Conservation (phyloP, 306 rosid genomes). For the Vicia sativa region DNA sequence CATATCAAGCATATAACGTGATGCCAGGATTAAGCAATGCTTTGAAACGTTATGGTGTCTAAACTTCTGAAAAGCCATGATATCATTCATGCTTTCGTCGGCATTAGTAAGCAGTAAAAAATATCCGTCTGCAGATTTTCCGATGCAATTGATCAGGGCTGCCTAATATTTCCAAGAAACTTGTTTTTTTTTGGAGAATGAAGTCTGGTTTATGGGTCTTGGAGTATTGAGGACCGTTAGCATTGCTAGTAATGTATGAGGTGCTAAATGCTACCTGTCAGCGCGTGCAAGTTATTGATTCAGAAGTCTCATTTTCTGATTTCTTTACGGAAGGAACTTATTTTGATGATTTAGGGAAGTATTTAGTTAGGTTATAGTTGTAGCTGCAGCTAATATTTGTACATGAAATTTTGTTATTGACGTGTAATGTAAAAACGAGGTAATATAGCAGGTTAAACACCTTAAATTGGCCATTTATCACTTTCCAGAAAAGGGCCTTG, state of each 20-base stretch:
- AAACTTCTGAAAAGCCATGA: conserved; percentile 39
- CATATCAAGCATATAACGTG: conserved; percentile 95
- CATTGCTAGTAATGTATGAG: conserved; percentile 17
- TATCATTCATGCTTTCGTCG: conserved; percentile 20
- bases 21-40: conserved; percentile 97
- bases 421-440: conserved; percentile 15
- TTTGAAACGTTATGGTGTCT: conserved; percentile 85
- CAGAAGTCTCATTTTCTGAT: conserved; percentile 32
- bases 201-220: conserved; percentile 16
- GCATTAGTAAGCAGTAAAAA: neutral
- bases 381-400: conserved; percentile 37
- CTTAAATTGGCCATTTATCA: neutral
- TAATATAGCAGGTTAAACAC: conserved; percentile 20
- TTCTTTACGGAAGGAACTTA: neutral
- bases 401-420: conserved; percentile 35
- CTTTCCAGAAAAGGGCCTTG: neutral
- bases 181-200: conserved; percentile 10
- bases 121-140: conserved; percentile 9
- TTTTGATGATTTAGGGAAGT: conserved; percentile 27
- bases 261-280: conserved; percentile 16
- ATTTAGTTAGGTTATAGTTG: conserved; percentile 33
- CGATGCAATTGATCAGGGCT: conserved; percentile 6
- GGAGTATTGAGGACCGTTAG: conserved; percentile 21
- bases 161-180: conserved; percentile 32
- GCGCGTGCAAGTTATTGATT: conserved; percentile 25